A percentile compares a stretch with the other conserved stretches of the same genome.
Conservation (phyloP, 2,329 filamentous ascomycete species). For the Phaeoacremonium minimum region DNA sequence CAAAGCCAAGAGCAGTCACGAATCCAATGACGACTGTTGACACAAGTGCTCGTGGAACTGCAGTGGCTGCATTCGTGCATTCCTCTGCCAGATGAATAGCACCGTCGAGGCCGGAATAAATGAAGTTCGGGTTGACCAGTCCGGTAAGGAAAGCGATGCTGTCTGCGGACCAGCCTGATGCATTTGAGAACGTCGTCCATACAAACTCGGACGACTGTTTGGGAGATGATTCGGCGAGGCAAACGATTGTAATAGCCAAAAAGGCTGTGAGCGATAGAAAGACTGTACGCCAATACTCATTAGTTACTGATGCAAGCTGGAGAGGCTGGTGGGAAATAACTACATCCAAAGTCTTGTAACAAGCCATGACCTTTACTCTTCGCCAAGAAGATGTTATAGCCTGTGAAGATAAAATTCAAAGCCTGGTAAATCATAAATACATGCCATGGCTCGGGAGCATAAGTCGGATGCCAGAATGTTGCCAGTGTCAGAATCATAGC, state of each 20-base stretch:
- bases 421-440: constrained; percentile 8
- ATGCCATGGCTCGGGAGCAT: constrained; percentile 7
- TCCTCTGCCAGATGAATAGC: constrained; percentile 33
- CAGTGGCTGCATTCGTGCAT: constrained; percentile 19
- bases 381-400: constrained; percentile 8
- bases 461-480: constrained; percentile 7
- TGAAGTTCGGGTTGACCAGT: constrained; percentile 29
- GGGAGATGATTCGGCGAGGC: constrained; percentile 15
- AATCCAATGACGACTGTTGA: constrained; percentile 26
- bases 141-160: constrained; percentile 31
- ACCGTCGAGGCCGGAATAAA: constrained; percentile 29
- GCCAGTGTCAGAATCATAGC: constrained; percentile 6
- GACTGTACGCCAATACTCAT: constrained; percentile 6
- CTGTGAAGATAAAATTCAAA: constrained; percentile 5
- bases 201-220: constrained; percentile 18
- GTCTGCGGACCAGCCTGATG: constrained; percentile 18
- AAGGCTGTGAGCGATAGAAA: constrained; percentile 20
- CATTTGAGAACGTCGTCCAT: constrained; percentile 23
- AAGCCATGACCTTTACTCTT: constrained; percentile 3
- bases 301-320: too few species aligned
- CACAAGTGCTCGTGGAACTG: constrained; percentile 25
- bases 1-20: constrained; percentile 22
- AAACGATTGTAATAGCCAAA: constrained; percentile 22
- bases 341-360: constrained; percentile 6
- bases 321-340: background rate